Percentiles rank a stretch among this genome's conserved stretches.
Evolutionary conservation across 257 asterid genomes (phyloP).

Genomic region (Jasminum sambac): DNA sequence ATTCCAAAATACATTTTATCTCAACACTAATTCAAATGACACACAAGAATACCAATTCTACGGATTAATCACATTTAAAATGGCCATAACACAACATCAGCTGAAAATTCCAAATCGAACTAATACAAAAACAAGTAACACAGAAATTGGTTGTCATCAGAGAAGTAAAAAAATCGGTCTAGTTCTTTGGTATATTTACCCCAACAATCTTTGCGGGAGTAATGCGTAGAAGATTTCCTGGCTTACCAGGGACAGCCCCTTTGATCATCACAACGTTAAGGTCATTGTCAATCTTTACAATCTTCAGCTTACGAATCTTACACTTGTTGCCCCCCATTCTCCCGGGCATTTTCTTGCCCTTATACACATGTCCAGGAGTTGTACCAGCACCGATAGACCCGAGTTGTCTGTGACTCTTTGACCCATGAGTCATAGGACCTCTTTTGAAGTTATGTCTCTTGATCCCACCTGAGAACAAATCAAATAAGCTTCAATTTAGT

Average conservation of each 20-base stretch:
- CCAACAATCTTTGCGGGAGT: constrained; percentile 97
- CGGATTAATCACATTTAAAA: not conserved
- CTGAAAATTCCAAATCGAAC: constrained; percentile 7
- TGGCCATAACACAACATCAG: not conserved
- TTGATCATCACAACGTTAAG: constrained; percentile 78
- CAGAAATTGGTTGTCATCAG: not conserved
- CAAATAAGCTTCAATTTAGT: constrained; percentile 14
- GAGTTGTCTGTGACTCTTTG: constrained; percentile 87
- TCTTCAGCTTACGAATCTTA: constrained; percentile 79
- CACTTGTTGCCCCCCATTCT: constrained; percentile 93
- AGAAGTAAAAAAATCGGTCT: constrained; percentile 19
- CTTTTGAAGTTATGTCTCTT: constrained; percentile 91
- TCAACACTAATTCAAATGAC: too few species aligned
- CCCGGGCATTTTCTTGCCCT: constrained; percentile 98
- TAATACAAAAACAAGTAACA: constrained; percentile 21
- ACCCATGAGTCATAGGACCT: constrained; percentile 95
- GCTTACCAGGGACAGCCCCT: constrained; percentile 97
- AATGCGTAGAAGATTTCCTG: constrained; percentile 92
- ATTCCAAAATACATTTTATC: too few species aligned
- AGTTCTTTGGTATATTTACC: constrained; percentile 68
- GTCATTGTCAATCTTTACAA: constrained; percentile 79
- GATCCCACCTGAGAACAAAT: constrained; percentile 71
- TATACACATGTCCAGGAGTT: constrained; percentile 91
- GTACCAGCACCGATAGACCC: constrained; percentile 99
- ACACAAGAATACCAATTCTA: not conserved